Base-by-base conservation (phyloP, 441 rosid species). In the Populus hybrid region DNA sequence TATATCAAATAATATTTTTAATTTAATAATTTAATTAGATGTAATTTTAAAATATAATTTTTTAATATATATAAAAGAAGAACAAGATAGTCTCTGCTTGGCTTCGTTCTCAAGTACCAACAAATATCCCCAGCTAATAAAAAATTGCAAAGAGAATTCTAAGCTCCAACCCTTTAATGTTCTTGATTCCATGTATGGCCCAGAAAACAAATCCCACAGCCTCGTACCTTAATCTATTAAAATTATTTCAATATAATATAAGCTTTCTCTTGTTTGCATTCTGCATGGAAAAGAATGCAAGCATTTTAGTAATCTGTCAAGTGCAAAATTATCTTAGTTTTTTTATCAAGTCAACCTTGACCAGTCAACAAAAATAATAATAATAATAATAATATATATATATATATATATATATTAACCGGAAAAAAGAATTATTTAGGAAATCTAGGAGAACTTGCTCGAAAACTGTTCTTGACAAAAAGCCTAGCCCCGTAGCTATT, bases 161-260 rank as follows among this genome's bases (percentile, higher is more conserved):
- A 61, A 40, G 20, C 68, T 64, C 76, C 29, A 64, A 1, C 23
- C 29, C 65, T 29, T 3, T 26, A 14, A 35, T 12, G 78, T 64
- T 69, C 45, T 64, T 50, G 77, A 82, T 79, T 77, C 75, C 76
- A 79, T 64, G 73, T 10, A 28, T 70, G 73, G 68, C 73, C 70
- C 53, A 56, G 36, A 4, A 1, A 9, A 40, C 10, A 36, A 69
- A 64, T 69, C 28, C 20, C 7, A 29, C 40, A 73, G 11, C 50
- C 11, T 31, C 53, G 23, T 69, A 1, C 45, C 20, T n/a, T n/a
- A n/a, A n/a, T n/a, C n/a, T n/a, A n/a, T n/a, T n/a, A n/a, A n/a
- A n/a, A n/a, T 71, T 42, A 71, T 26, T 45, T 4, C 18, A 45
- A 14, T 14, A 14, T 14, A 45, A 45, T 4, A 12, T 45, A 0